Base-by-base conservation (phyloP, 164 flowering plant genomes). In the Vitis vinifera region DNA sequence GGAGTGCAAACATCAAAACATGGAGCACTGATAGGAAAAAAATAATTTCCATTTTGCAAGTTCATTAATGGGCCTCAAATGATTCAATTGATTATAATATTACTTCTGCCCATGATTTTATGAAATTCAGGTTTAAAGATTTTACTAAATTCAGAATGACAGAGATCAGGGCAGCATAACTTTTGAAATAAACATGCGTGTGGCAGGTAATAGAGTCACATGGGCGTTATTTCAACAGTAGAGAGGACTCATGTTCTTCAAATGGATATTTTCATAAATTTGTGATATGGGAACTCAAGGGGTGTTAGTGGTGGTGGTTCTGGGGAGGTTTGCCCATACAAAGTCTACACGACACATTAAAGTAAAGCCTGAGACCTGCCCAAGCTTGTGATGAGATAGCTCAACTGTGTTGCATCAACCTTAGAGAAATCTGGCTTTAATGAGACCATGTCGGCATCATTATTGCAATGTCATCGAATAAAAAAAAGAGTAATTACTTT, bases 241-340 rank as follows among this genome's bases (percentile, higher is more conserved):
- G 53, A 50, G 51, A 49, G 48, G 2, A 63, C 12, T 61, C 49
- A 50, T 52, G 51, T 48, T 17, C 15, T 48, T 12, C 17, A n/a
- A 48, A 47, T 63, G 55, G 31, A 48, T 2, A 50, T 16, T 4
- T 17, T 11, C 10, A 49, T 23, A 44, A 62, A 62, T 14, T 9
- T 2, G 12, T 59, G 62, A 30, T n/a, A 59, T 29, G 15, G 16
- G 49, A 31, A 15, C 64, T 62, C 29, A 50, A 31, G 64, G 47
- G 13, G 67, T 19, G 57, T 51, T 29, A 29, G 49, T 2, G 15
- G 29, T 10, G 55, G 44, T 65, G 44, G 57, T 13, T 27, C n/a
- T 27, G 27, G 47, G 67, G 44, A 65, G 67, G 57, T 27, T 50
- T 11, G 31, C 56, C 67, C 67, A 65, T 65, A 65, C 53, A 10